Base-by-base conservation (phyloP, 331 rosid species). In the Quercus lobata region DNA sequence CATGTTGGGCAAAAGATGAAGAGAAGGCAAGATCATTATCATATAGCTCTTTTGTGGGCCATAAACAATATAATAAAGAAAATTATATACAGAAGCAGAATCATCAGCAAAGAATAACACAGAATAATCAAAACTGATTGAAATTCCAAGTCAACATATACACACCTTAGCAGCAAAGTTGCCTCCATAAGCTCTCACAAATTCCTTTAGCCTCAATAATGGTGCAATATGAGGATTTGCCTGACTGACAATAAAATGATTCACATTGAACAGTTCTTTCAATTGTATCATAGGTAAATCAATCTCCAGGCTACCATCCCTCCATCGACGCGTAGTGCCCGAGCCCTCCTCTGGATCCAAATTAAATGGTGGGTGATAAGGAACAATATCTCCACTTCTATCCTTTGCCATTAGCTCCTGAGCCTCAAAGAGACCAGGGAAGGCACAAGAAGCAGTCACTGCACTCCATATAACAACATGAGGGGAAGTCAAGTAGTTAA, bases 391-490 rank as follows among this genome's bases (percentile, higher is more conserved):
- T 30, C 99, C 98, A 41, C 92, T 91, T 84, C 99, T 83, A 87
- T 96, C 90, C 93, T 96, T 96, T 35, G 99, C 99, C 99, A 96
- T 96, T 73, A 96, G 87, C 81, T 96, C 99, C 84, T 96, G 99
- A 27, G 99, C 99, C 92, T 96, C 99, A 77, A 91, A 96, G 75
- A 96, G 99, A 70, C 97, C 99, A 46, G 98, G 99, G 75, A 96
- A 96, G 58, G 99, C 99, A 71, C 99, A 96, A 74, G 99, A 96
- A 69, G 99, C 99, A 0, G 98, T 96, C 75, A 96, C 99, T 2
- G 99, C 98, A 83, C 98, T 96, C 99, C 99, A 96, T 88, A 96
- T 90, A 68, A 96, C 98, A 58, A 96, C 99, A 53, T 93, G 97
- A 21, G 99, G 99, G 17, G 99, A 96, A 24, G 99, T 96, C 89